These are phyloP conservation scores for Dichomitus squalens DNA, from an alignment of 1,284 basidiomycete species.

Conservation along the genomic window DNA sequence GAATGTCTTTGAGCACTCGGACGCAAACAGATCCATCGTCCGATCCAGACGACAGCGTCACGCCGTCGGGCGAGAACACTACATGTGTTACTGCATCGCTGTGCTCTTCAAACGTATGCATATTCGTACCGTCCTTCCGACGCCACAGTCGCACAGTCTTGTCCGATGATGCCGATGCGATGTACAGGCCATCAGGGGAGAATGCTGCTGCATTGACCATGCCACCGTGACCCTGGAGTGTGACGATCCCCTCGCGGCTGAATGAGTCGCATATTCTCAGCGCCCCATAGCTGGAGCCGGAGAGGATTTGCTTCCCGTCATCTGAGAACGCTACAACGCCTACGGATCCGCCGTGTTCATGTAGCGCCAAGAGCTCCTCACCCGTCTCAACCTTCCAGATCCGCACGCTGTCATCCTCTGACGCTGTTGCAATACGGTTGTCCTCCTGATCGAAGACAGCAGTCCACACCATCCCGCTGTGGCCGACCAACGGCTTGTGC, in stretches of 20 bases:
- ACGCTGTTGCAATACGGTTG: constrained; percentile 26
- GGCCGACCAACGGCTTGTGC: constrained; percentile 13
- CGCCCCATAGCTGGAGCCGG: constrained; percentile 16
- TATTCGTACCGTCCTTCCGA: constrained; percentile 1
- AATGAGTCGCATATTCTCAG: constrained; percentile 19
- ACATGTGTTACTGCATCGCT: constrained; percentile 17
- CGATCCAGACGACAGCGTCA: constrained; percentile 17
- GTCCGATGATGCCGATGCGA: constrained; percentile 27
- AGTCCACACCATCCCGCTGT: constrained; percentile 18
- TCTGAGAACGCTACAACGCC: constrained; percentile 19
- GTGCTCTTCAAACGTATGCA: constrained; percentile 8
- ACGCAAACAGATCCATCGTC: constrained; percentile 19
- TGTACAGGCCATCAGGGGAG: constrained; percentile 24
- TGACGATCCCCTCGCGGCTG: constrained; percentile 19
- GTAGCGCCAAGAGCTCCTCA: constrained; percentile 18
- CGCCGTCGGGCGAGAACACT: constrained; percentile 20
- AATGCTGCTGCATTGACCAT: constrained; percentile 25
- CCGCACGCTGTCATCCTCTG: constrained; percentile 25
- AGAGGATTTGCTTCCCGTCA: constrained; percentile 20
- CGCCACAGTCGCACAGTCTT: constrained; percentile 27
- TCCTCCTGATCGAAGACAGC: constrained; percentile 30
- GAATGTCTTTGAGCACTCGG: neutral
- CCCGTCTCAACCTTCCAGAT: constrained; percentile 26
- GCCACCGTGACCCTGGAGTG: constrained; percentile 18
- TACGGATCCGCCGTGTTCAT: constrained; percentile 20